phyloP scores from a whole-genome alignment of 331 rosid species.

The Phaseolus coccineus region DNA sequence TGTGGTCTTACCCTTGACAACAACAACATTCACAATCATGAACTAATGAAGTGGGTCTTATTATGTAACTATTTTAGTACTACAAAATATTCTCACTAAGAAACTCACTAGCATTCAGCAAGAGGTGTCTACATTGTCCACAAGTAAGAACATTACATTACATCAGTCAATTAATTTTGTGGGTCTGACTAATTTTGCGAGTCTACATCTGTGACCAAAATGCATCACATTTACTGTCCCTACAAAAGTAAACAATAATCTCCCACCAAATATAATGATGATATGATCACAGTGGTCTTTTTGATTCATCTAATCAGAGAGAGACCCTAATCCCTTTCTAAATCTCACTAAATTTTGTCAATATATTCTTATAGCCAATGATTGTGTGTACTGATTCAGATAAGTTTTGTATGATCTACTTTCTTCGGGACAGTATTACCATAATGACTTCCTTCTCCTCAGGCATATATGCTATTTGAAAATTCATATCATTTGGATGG shows the following conservation, averaged over 20 bases:
- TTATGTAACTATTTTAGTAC: background rate
- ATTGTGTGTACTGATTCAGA: background rate
- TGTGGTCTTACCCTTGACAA: constrained; percentile 21
- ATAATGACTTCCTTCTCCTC: background rate
- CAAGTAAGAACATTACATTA: background rate
- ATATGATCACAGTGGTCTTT: constrained; percentile 7
- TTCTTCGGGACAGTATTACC: background rate
- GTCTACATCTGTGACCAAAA: constrained; percentile 25
- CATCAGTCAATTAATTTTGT: background rate
- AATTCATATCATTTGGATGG: constrained; percentile 10
- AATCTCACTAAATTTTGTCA: background rate
- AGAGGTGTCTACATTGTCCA: background rate
- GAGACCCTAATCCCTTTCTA: background rate
- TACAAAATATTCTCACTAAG: background rate
- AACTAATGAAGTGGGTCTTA: constrained; percentile 13
- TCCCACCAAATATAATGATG: background rate
- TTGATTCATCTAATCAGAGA: background rate
- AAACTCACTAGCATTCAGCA: background rate
- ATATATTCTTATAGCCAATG: background rate
- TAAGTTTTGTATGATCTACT: constrained; percentile 1
- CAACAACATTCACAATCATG: constrained; percentile 5
- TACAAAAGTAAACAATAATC: background rate
- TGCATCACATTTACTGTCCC: constrained; percentile 17
- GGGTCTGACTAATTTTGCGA: background rate
- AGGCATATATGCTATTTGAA: constrained; percentile 36